phyloP scores from a whole-genome alignment of 1,284 basidiomycete species.

The Moesziomyces aphidis region DNA sequence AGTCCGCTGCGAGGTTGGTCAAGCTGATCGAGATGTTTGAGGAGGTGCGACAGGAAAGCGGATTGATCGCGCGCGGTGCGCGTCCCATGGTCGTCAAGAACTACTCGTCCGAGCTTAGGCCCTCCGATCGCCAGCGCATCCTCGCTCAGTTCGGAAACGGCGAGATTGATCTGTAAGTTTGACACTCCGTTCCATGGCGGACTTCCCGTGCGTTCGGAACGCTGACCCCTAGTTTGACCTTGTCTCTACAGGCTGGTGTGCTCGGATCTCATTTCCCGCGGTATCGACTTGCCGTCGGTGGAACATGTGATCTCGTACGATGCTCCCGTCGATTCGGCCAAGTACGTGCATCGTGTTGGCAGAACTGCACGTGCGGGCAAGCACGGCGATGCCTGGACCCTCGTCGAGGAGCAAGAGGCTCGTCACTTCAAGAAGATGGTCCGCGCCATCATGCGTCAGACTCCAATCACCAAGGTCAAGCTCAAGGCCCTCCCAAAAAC shows the following conservation, averaged over 20 bases:
- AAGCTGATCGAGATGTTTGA: constrained; percentile 86
- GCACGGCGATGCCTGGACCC: constrained; percentile 87
- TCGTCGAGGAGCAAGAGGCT: constrained; percentile 92
- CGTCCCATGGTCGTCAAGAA: constrained; percentile 67
- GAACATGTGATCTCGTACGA: constrained; percentile 94
- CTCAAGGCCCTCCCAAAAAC: constrained; percentile 28
- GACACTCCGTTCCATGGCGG: too few relatives aligned
- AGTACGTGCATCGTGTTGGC: constrained; percentile 96
- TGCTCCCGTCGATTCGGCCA: constrained; percentile 93
- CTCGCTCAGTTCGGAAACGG: constrained; percentile 84
- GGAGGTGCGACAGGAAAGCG: constrained; percentile 36
- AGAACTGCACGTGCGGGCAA: constrained; percentile 92
- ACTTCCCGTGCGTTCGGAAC: too few relatives aligned
- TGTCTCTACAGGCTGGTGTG: constrained; percentile 79
- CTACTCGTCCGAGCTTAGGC: constrained; percentile 88
- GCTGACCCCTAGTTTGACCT: not conserved
- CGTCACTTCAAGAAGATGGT: constrained; percentile 51
- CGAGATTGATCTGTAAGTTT: constrained; percentile 82
- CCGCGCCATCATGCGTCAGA: constrained; percentile 31
- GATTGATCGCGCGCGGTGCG: constrained; percentile 35
- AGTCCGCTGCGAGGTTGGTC: constrained; percentile 86
- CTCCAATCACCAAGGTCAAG: constrained; percentile 45
- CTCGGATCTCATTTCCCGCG: constrained; percentile 94
- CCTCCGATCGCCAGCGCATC: constrained; percentile 79
- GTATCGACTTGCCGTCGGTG: constrained; percentile 94